Conservation (phyloP, 2,329 filamentous ascomycete species). For the Fusarium algeriense region DNA sequence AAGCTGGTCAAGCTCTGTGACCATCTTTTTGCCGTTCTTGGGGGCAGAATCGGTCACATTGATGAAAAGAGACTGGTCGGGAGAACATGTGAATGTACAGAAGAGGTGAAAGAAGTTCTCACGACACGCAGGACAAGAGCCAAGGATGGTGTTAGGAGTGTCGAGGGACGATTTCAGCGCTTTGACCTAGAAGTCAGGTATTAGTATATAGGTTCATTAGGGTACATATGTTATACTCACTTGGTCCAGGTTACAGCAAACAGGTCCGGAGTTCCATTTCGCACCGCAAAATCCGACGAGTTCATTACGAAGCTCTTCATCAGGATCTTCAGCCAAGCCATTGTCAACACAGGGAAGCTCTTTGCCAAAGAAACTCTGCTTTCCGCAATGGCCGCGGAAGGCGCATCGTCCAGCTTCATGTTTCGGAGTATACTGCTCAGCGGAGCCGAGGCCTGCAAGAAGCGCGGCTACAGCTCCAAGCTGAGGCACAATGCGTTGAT, state of each 20-base stretch:
- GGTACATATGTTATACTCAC: constrained; percentile 57
- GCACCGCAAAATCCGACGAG: constrained; percentile 87
- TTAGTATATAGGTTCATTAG: constrained; percentile 20
- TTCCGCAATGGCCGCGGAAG: constrained; percentile 91
- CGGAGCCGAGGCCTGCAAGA: constrained; percentile 43
- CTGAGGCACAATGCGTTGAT: constrained; percentile 49
- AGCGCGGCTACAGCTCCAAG: constrained; percentile 51
- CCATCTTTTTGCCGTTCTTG: constrained; percentile 71
- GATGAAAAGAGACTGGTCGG: constrained; percentile 93
- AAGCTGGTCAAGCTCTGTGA: constrained; percentile 91
- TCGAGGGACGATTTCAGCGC: constrained; percentile 86
- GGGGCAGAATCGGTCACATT: constrained; percentile 84
- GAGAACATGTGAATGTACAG: constrained; percentile 98
- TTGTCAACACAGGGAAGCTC: constrained; percentile 95
- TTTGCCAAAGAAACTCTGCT: constrained; percentile 88
- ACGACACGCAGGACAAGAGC: constrained; percentile 95
- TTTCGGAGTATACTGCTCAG: constrained; percentile 63
- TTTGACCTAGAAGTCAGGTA: constrained; percentile 68
- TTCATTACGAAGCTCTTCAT: constrained; percentile 77
- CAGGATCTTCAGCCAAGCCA: constrained; percentile 79
- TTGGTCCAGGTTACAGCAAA: constrained; percentile 89
- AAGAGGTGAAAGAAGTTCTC: constrained; percentile 99
- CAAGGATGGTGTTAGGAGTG: constrained; percentile 88
- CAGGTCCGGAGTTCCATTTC: constrained; percentile 84
- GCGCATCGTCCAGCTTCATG: constrained; percentile 92